phyloP scores from a whole-genome alignment of 2,329 filamentous ascomycete genomes.

The Remersonia thermophila region DNA sequence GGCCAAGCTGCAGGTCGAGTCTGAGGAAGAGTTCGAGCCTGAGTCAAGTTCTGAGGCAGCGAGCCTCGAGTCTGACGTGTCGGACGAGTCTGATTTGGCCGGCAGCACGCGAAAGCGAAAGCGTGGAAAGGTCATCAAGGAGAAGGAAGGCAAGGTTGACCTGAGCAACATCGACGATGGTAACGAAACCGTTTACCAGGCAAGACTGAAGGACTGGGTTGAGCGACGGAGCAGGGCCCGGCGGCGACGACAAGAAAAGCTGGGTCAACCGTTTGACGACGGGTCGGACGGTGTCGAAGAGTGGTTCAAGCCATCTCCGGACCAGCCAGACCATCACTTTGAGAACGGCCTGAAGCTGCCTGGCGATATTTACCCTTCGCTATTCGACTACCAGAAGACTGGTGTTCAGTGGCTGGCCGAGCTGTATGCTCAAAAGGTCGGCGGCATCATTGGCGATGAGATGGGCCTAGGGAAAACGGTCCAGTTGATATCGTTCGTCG shows the following conservation, averaged over 20 bases:
- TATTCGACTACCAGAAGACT: constrained; percentile 96
- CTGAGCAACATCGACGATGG: constrained; percentile 68
- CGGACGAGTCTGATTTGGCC: constrained; percentile 28
- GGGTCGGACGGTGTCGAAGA: constrained; percentile 49
- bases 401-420: constrained; percentile 95
- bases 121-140: constrained; percentile 28
- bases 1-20: constrained; percentile 21
- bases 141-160: constrained; percentile 32
- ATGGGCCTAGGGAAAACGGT: constrained; percentile 97
- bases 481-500: constrained; percentile 63
- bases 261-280: constrained; percentile 26
- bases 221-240: constrained; percentile 33
- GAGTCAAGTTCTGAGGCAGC: constrained; percentile 16
- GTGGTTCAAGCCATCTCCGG: constrained; percentile 80
- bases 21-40: constrained; percentile 34
- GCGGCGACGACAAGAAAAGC: constrained; percentile 23
- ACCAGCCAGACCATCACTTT: constrained; percentile 61
- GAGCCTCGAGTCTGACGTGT: constrained; percentile 21
- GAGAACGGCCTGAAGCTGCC: constrained; percentile 69
- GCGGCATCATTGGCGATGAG: constrained; percentile 91
- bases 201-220: constrained; percentile 65
- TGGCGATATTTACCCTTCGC: constrained; percentile 80
- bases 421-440: constrained; percentile 76
- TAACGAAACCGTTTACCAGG: constrained; percentile 68
- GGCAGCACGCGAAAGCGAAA: constrained; percentile 26